These are phyloP conservation scores for Vigna nakashimae DNA, from an alignment of 306 rosid species.

Conservation along the genomic window DNA sequence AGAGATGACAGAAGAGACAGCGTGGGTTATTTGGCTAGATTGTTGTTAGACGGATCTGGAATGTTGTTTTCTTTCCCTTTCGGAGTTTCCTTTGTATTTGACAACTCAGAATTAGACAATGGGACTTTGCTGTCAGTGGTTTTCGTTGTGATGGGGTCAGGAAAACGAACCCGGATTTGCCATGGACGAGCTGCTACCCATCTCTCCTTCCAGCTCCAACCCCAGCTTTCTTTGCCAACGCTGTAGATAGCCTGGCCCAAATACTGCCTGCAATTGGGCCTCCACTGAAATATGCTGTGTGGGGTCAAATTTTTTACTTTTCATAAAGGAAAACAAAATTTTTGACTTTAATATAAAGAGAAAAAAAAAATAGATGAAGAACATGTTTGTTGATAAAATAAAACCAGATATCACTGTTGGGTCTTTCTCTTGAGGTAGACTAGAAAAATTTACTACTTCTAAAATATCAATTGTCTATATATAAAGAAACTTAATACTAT, in stretches of 20 bases:
- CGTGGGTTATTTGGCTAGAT: conserved; percentile 36
- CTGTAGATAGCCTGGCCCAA: conserved; percentile 59
- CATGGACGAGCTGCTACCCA: conserved; percentile 82
- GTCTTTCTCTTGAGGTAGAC: no score
- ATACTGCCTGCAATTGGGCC: conserved; percentile 66
- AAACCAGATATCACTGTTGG: no score
- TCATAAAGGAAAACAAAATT: no score
- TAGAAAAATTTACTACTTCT: no score
- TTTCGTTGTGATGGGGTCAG: conserved; percentile 53
- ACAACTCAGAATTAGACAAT: conserved; percentile 36
- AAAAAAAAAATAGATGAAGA: no score
- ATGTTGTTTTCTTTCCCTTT: conserved; percentile 52
- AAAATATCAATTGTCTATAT: no score
- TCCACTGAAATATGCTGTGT: conserved; percentile 58
- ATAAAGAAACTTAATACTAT: no score
- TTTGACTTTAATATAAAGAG: no score
- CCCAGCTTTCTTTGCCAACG: conserved; percentile 68
- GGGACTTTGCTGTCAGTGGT: conserved; percentile 37
- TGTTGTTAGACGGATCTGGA: conserved; percentile 38
- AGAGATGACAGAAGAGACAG: background rate
- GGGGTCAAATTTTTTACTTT: background rate
- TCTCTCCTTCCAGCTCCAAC: conserved; percentile 81
- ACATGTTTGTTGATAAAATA: no score
- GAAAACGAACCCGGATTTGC: conserved; percentile 58
- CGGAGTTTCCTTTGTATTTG: conserved; percentile 51